Evolutionary conservation across 768 basidiomycete species (phyloP), one percentile per base, ranked within the genome.

Genomic region (Calocybe gangraenosa): DNA sequence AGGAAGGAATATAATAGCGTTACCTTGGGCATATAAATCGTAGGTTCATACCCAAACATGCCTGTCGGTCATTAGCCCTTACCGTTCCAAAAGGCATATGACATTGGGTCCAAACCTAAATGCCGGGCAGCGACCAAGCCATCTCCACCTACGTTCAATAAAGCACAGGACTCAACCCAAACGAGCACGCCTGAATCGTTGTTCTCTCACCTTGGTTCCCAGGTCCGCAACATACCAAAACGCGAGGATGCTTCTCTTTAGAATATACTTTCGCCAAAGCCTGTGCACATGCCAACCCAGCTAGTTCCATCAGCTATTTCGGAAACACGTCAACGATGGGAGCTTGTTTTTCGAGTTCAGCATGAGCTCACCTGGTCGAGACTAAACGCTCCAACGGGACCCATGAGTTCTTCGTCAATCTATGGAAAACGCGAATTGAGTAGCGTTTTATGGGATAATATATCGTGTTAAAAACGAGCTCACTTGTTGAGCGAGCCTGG

Each of bases 361-460:
- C 23, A 18, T n/a, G n/a, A 42, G 28, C 43, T 44, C 47, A 84
- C 92, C 76, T 95, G 95, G 57, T 98, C 94, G 34, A 98, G 68
- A 61, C 91, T 94, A 72, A 95, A 98, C 3, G 92, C 92, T 1
- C 93, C 93, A n/a, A 73, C 68, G 2, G 76, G 49, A 51, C 75
- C 82, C 95, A 98, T 97, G 38, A 98, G 81, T 59, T 96, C 90
- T 57, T 90, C 86, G 57, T 98, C 95, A 42, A 98, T 94, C 89
- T 93, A 54, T 9, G 40, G 19, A 23, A 15, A 33, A 20, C 22
- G 21, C n/a, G 40, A 8, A 28, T 44, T 44, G 18, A 44, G 37
- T 23, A 13, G 22, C 23, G 4, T 42, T 37, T 7, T 21, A 33
- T 42, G 21, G n/a, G 34, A 28, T 11, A 28, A 28, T 6, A 28